Evolutionary conservation across 306 rosid species (phyloP), one percentile per base, ranked within the genome.

Genomic region (Ziziphus jujuba): DNA sequence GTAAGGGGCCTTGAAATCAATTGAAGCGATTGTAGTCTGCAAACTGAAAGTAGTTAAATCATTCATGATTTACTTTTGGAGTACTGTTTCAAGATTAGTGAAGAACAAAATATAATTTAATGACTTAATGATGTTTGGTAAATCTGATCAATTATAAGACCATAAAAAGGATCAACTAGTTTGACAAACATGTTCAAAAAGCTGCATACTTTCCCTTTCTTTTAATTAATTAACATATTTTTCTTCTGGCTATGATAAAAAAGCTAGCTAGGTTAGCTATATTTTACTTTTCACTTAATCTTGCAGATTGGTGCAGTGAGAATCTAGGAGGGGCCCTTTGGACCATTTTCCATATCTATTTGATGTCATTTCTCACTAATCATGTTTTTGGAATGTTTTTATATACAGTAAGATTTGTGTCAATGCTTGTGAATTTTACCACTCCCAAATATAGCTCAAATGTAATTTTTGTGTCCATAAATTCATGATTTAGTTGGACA

Each of bases 121-220:
- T 17, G 15, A 1, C 5, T 13, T 17, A 53, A 31, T 36, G 21
- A 21, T 25, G 21, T 50, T 56, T 3, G 56, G 44, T 40, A 57
- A 68, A 57, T 66, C 56, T 56, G 73, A 44, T 57, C 56, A 56
- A 56, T 22, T 22, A 28, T 28, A 65, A 63, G 14, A 56, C 69
- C 59, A 38, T 14, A 19, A 16, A 73, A 43, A 68, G 59, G 20
- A 22, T 33, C 17, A 66, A 50, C 36, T 25, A 59, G 65, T 63
- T 73, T 56, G 75, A 63, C 75, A 70, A 73, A 63, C 56, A 10
- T 52, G 33, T 43, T 23, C 23, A 50, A 16, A 70, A 31, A 70
- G 67, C 28, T 51, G 17, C 52, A 14, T 25, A 36, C 23, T 13
- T 48, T 2, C 17, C 11, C 5, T 4, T 15, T 50, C n/a, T n/a